A percentile compares a stretch with the other conserved stretches of the same genome.
These are phyloP conservation scores for Dioszegia aurantiaca DNA, from an alignment of 768 basidiomycete species.

Conservation along the genomic window DNA sequence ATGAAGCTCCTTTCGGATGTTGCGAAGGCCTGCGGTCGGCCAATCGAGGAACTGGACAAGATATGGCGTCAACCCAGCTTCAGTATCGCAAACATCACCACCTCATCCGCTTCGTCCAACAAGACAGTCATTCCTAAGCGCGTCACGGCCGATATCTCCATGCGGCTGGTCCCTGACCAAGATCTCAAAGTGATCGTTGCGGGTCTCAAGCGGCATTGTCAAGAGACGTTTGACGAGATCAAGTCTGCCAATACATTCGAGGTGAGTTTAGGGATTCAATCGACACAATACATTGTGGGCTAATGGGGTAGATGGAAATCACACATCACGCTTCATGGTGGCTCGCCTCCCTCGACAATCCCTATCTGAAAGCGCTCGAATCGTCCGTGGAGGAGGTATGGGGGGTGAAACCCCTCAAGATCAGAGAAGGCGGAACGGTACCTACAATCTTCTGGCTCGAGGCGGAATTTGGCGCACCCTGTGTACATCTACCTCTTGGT, in stretches of 20 bases:
- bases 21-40: constrained; percentile 65
- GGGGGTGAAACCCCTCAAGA: constrained; percentile 77
- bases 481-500: constrained; percentile 90
- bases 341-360: constrained; percentile 80
- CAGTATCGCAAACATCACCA: constrained; percentile 78
- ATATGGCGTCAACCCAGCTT: constrained; percentile 89
- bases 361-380: constrained; percentile 84
- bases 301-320: constrained; percentile 63
- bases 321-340: constrained; percentile 67
- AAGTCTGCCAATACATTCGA: constrained; percentile 69
- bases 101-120: constrained; percentile 60
- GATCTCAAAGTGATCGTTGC: constrained; percentile 67
- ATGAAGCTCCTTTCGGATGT: constrained; percentile 66
- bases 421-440: constrained; percentile 91
- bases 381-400: constrained; percentile 79
- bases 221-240: constrained; percentile 61
- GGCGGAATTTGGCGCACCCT: constrained; percentile 81
- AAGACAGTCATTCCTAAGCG: constrained; percentile 79
- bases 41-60: constrained; percentile 67
- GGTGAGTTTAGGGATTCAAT: constrained; percentile 55
- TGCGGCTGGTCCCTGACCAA: constrained; percentile 91
- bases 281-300: background rate
- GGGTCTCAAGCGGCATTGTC: constrained; percentile 63
- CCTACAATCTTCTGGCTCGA: constrained; percentile 92
- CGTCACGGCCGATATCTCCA: constrained; percentile 78